Evolutionary conservation across 352 stramenopile species (phyloP).

Genomic region (Phytophthora macrochlamydospora): DNA sequence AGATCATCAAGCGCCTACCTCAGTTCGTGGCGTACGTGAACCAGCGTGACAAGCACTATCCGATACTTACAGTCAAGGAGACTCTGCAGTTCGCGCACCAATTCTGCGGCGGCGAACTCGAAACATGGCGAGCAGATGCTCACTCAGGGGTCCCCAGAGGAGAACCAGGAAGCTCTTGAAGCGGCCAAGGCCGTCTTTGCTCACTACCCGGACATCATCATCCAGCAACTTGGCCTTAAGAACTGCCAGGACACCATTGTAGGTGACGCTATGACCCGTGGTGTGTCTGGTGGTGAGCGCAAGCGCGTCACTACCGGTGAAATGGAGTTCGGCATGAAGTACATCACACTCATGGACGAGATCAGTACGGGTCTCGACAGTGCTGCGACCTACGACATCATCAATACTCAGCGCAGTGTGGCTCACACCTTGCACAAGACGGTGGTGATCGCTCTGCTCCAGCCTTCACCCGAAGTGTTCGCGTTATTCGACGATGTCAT

Average conservation of each 20-base stretch:
- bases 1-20: slow-evolving; percentile 35
- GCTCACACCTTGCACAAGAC: slow-evolving; percentile 32
- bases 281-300: slow-evolving; percentile 61
- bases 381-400: slow-evolving; percentile 51
- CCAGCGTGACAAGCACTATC: slow-evolving; percentile 54
- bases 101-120: slow-evolving; percentile 37
- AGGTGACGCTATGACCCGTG: slow-evolving; percentile 45
- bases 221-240: slow-evolving; percentile 33
- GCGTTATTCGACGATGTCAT: slow-evolving; percentile 74
- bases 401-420: slow-evolving; percentile 29
- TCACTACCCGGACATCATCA: slow-evolving; percentile 42
- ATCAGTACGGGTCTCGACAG: slow-evolving; percentile 92
- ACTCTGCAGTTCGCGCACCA: slow-evolving; percentile 54
- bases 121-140: slow-evolving; percentile 22
- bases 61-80: slow-evolving; percentile 54
- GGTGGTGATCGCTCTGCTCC: slow-evolving; percentile 67
- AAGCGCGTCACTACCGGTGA: slow-evolving; percentile 65
- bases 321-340: slow-evolving; percentile 82
- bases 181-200: slow-evolving; percentile 24
- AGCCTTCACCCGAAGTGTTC: slow-evolving; percentile 91
- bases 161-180: slow-evolving; percentile 23
- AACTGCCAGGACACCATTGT: slow-evolving; percentile 49
- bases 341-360: slow-evolving; percentile 87
- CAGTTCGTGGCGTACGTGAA: slow-evolving; percentile 51
- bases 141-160: slow-evolving; percentile 28